phyloP scores from a whole-genome alignment of 176 grass and related monocot genomes.

The Triticum timopheevii region DNA sequence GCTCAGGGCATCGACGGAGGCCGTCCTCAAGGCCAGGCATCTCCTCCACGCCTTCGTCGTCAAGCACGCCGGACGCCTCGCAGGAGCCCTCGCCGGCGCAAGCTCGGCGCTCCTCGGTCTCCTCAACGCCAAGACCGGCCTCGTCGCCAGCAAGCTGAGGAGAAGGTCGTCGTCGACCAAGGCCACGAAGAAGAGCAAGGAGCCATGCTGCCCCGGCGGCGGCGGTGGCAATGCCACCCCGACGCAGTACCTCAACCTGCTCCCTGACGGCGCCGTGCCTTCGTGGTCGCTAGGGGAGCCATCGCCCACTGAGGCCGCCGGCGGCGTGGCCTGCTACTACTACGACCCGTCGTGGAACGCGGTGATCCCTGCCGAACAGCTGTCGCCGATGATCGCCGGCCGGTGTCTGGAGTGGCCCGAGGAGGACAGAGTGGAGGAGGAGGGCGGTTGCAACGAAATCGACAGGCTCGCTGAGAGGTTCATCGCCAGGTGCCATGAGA shows the following conservation, averaged over 20 bases:
- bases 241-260: conserved; percentile 23
- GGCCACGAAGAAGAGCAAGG: neutral
- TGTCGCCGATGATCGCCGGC: neutral
- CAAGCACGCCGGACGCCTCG: conserved; percentile 5
- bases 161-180: neutral
- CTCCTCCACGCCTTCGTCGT: conserved; percentile 25
- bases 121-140: neutral
- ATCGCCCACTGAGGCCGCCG: neutral
- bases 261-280: neutral
- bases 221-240: neutral
- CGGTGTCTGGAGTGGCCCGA: conserved; percentile 9
- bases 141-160: conserved; percentile 15
- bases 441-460: conserved; percentile 8
- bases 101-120: conserved; percentile 14
- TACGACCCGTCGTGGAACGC: conserved; percentile 37
- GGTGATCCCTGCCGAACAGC: conserved; percentile 30
- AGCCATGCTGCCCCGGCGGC: neutral
- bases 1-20: neutral
- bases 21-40: conserved; percentile 15
- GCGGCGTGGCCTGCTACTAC: neutral
- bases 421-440: neutral
- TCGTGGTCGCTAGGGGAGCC: neutral
- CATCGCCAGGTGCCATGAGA: conserved; percentile 34
- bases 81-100: conserved; percentile 1
- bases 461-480: conserved; percentile 38